Conservation (phyloP, 2,329 filamentous ascomycete genomes). For the Neoscytalidium dimidiatum region DNA sequence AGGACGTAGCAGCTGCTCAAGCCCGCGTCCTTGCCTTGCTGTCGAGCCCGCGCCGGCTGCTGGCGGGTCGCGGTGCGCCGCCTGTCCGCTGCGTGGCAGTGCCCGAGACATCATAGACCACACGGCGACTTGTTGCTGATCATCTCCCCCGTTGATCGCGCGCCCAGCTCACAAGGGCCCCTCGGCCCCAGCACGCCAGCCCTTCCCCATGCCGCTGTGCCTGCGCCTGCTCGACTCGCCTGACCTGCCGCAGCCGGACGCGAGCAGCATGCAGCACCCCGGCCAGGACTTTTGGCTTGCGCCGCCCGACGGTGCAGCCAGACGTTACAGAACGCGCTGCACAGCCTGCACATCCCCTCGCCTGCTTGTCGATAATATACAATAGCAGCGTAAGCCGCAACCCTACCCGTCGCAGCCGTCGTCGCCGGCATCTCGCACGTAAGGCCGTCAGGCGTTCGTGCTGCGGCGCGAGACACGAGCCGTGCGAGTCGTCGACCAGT, state of each 20-base stretch:
- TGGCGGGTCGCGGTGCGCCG: neutral
- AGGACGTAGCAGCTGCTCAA: too few relatives aligned
- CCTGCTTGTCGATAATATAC: neutral
- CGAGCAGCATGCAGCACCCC: too few relatives aligned
- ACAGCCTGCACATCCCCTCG: neutral
- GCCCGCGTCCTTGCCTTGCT: neutral
- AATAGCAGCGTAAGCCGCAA: neutral
- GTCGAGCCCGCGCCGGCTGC: neutral
- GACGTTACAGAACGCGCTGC: neutral
- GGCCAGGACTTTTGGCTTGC: neutral
- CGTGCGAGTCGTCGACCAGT: neutral
- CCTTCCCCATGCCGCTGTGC: slow-evolving; percentile 6
- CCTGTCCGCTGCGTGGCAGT: neutral
- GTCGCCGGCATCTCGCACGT: neutral
- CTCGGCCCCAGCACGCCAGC: neutral
- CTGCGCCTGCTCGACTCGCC: neutral
- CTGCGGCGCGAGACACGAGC: slow-evolving; percentile 1
- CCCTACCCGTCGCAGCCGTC: neutral
- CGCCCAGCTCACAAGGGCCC: slow-evolving; percentile 2
- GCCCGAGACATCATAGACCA: neutral
- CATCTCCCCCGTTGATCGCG: neutral
- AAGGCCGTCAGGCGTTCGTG: neutral
- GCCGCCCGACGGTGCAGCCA: neutral
- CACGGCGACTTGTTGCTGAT: neutral
- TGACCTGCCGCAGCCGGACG: neutral